Base-by-base conservation (phyloP, 495 filamentous ascomycete genomes). In the Paragyromitra xinjiangensis region DNA sequence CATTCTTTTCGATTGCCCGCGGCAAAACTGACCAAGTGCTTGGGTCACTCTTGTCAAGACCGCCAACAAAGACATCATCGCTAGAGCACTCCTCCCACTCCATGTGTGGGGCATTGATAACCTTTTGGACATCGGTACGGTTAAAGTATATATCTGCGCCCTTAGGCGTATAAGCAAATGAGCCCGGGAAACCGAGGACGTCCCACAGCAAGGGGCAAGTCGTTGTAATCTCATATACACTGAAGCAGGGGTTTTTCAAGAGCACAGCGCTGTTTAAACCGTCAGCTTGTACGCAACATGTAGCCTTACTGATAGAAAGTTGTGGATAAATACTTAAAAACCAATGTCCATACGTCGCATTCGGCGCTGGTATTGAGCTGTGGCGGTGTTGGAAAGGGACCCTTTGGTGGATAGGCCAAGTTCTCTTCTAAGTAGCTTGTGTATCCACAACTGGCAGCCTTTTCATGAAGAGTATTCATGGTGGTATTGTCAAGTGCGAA, bases 181-280 rank as follows among this genome's bases (percentile, higher is more conserved):
- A 84, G 9, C 90, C 91, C 0, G 91, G 89, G 82, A 93, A 94
- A 29, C 92, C 93, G 62, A 94, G 89, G 0, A 91, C 88, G 74
- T 92, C 89, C 89, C 88, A 93, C 2, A 91, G 86, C 51, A 90
- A 83, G 0, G 93, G 93, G 82, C 93, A 95, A 50, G 89, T 92
- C 69, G 89, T 90, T 24, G 89, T 87, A 22, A 95, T 86, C 69
- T 93, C 89, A 83, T 94, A 95, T 58, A 91, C 85, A 85, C 93
- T 89, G 85, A 92, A 95, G 85, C 93, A 95, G 0, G 93, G 93
- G 84, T 95, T 95, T 39, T 91, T 83, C 39, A 84, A 71, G 26
- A 85, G 80, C 19, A 86, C 87, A 34, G 91, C 92, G 16, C 84
- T 81, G 58, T 22, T 4, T 16, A 42, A 56, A 37, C 7, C 34